Evolutionary conservation across 345 rosid species (phyloP).

Genomic region (Passiflora organensis): DNA sequence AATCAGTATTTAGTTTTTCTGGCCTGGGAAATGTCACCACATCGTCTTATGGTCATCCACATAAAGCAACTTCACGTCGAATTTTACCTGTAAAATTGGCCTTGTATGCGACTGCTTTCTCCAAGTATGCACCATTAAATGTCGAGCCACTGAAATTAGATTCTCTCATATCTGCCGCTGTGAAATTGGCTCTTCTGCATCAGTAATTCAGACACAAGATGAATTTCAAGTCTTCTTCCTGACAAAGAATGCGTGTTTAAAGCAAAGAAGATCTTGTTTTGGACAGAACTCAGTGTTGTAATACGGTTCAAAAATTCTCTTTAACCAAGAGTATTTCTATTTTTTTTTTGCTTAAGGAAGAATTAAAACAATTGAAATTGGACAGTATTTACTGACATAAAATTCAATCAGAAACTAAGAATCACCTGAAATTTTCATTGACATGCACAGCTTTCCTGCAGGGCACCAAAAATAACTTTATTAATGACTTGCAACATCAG

Average conservation of each 20-base stretch:
- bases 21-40: not conserved
- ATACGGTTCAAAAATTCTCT: too few species aligned
- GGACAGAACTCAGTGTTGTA: too few species aligned
- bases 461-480: slow-evolving; percentile 2
- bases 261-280: too few species aligned
- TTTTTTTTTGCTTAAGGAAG: too few species aligned
- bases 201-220: slow-evolving; percentile 18
- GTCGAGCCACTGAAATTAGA: slow-evolving; percentile 93
- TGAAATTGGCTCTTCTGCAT: slow-evolving; percentile 93
- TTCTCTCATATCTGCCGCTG: slow-evolving; percentile 94
- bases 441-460: slow-evolving; percentile 82
- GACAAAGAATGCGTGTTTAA: too few species aligned
- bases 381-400: too few species aligned
- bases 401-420: not conserved
- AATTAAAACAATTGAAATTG: too few species aligned
- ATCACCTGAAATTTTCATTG: slow-evolving; percentile 77
- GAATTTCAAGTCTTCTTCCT: not conserved
- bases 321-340: too few species aligned
- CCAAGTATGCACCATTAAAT: slow-evolving; percentile 87
- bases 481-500: not conserved
- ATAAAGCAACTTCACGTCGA: not conserved
- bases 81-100: slow-evolving; percentile 75
- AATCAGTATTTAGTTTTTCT: not conserved
- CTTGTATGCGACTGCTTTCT: slow-evolving; percentile 94
- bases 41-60: not conserved